Conservation (phyloP, 495 filamentous ascomycete species). For the Viridothelium virens region DNA sequence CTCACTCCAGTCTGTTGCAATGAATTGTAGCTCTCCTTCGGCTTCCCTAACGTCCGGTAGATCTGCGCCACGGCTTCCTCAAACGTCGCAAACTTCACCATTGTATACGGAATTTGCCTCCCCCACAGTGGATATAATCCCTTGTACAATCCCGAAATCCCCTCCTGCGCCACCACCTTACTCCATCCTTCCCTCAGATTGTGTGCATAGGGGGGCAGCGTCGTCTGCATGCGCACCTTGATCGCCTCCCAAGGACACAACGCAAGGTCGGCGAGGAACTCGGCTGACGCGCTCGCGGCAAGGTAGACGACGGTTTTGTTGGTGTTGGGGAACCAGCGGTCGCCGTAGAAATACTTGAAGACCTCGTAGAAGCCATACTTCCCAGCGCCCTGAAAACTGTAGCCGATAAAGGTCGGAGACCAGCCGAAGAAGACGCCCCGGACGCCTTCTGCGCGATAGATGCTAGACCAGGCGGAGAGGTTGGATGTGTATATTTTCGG, state of each 20-base stretch:
- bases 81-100: constrained; percentile 71
- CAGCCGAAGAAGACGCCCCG: constrained; percentile 68
- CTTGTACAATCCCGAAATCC: constrained; percentile 52
- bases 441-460: constrained; percentile 56
- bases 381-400: constrained; percentile 66
- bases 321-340: constrained; percentile 51
- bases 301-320: constrained; percentile 60
- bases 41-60: constrained; percentile 54
- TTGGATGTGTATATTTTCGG: constrained; percentile 63
- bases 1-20: constrained; percentile 61
- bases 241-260: constrained; percentile 63
- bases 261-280: constrained; percentile 61
- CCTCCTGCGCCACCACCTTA: constrained; percentile 53
- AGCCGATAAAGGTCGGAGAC: constrained; percentile 62
- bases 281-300: constrained; percentile 56
- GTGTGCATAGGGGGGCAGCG: constrained; percentile 56
- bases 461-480: constrained; percentile 55
- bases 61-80: constrained; percentile 59
- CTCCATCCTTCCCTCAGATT: constrained; percentile 55
- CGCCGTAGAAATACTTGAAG: constrained; percentile 66
- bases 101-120: constrained; percentile 66
- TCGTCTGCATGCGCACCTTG: constrained; percentile 69
- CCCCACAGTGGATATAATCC: constrained; percentile 64
- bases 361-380: constrained; percentile 72
- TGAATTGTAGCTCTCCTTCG: constrained; percentile 55